Evolutionary conservation across 306 rosid species (phyloP).

Genomic region (Abrus precatorius): DNA sequence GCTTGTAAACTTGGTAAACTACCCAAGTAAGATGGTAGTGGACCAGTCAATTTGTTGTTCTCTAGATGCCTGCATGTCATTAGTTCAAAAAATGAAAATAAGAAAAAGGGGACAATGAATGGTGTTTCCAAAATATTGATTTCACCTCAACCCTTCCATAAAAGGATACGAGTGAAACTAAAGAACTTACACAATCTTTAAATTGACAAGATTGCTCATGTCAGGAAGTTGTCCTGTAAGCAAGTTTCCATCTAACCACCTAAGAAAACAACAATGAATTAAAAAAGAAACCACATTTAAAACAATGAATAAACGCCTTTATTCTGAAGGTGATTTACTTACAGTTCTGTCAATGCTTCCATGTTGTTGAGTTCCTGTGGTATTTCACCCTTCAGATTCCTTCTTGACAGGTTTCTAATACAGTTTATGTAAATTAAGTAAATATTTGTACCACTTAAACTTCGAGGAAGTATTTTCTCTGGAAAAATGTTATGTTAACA

Average conservation of each 20-base stretch:
- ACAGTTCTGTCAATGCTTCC: slow-evolving; percentile 84
- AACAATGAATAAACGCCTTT: neutral
- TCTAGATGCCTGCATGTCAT: slow-evolving; percentile 84
- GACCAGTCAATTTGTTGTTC: slow-evolving; percentile 83
- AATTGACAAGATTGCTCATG: slow-evolving; percentile 78
- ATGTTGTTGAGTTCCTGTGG: slow-evolving; percentile 73
- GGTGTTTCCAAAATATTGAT: slow-evolving; percentile 19
- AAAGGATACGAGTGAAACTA: slow-evolving; percentile 18
- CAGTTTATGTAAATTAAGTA: slow-evolving; percentile 40
- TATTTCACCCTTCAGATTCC: slow-evolving; percentile 73
- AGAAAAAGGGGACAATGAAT: slow-evolving; percentile 5
- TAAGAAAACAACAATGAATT: slow-evolving; percentile 48
- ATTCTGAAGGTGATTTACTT: slow-evolving; percentile 54
- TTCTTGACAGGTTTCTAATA: slow-evolving; percentile 73
- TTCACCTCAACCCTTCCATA: neutral
- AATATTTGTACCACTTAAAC: slow-evolving; percentile 26
- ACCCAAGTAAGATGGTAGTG: slow-evolving; percentile 81
- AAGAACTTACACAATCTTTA: slow-evolving; percentile 87
- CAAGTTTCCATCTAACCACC: slow-evolving; percentile 87
- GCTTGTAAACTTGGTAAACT: slow-evolving; percentile 83
- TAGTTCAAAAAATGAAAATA: slow-evolving; percentile 8
- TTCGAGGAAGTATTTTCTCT: slow-evolving; percentile 18
- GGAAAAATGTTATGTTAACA: slow-evolving; percentile 29
- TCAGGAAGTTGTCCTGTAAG: slow-evolving; percentile 87
- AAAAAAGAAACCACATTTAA: slow-evolving; percentile 28